Conservation (phyloP, 2,329 filamentous ascomycete species). For the Microsporum audouinii region DNA sequence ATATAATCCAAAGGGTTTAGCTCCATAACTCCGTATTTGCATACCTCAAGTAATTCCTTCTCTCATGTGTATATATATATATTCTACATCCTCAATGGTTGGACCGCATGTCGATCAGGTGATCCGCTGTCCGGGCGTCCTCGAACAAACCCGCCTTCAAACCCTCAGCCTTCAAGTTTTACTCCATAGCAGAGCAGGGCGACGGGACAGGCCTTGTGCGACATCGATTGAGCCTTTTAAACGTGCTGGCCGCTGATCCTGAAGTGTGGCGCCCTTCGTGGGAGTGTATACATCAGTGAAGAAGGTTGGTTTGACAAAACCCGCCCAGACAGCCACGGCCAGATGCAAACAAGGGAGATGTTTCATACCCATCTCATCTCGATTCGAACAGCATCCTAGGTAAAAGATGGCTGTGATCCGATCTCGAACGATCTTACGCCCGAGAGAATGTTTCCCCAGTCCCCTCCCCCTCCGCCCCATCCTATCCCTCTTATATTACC, state of each 20-base stretch:
- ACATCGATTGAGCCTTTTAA: neutral
- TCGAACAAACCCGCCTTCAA: neutral
- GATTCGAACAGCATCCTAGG: too few species aligned
- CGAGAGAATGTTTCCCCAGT: neutral
- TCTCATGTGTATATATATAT: too few species aligned
- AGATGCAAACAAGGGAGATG: neutral
- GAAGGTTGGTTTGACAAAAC: neutral
- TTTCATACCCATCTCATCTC: conserved; percentile 3
- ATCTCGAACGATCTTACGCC: neutral
- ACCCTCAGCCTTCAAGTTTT: neutral
- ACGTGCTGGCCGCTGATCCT: conserved; percentile 1
- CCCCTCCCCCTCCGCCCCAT: neutral
- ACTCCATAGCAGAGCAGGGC: neutral
- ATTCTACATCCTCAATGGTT: neutral
- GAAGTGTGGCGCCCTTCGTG: neutral
- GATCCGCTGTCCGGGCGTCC: neutral
- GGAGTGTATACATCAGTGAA: neutral
- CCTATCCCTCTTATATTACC: neutral
- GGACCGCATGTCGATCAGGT: neutral
- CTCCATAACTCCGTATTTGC: too few species aligned
- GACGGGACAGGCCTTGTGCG: neutral
- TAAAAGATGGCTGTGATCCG: neutral
- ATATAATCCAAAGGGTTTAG: too few species aligned
- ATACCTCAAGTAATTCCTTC: too few species aligned
- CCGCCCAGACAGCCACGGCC: neutral